Base-by-base conservation (phyloP, 2,329 filamentous ascomycete genomes). In the Xylaria sp. region DNA sequence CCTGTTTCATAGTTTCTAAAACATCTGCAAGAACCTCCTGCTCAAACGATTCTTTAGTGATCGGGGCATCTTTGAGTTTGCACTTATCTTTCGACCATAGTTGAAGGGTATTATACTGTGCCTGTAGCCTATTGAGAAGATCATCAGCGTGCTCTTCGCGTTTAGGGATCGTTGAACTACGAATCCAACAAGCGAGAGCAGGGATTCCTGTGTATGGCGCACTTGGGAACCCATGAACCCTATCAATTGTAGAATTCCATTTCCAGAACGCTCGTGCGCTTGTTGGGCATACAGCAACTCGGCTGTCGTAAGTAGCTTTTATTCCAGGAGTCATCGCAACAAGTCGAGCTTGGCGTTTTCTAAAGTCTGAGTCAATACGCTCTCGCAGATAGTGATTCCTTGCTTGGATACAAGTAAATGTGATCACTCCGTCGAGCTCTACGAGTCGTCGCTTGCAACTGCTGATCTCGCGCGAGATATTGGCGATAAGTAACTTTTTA, bases 251-350 rank as follows among this genome's bases (percentile, higher is more conserved):
- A 7, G 15, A 6, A 33, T 33, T 33, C 51, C 65, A 71, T 11
- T 49, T 48, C 71, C 71, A 72, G 17, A 64, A 72, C 11, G 71
- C 71, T 0, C 46, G 64, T 23, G 70, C 59, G 11, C 71, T 73
- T 13, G 63, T 66, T 6, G 68, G 70, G 33, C 64, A 68, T 15
- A 71, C 46, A 0, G 70, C 42, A 28, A 69, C 66, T 31, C 59
- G 33, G 15, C 70, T 66, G 23, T 73, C 68, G 26, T 73, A 71
- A 4, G n/a, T 48, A n/a, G 28, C 26, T 23, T 49, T 36, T 26
- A 44, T 26, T 9, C 17, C 26, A 20, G 48, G 38, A 17, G 23
- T 28, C 2, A 57, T 23, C 4, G 36, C 11, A n/a, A 28, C 17
- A 1, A 68, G 36, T 13, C 58, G 61, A 58, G 61, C n/a, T 2